A percentile compares a stretch with the other conserved stretches of the same genome.
These are phyloP conservation scores for Gremmenia infestans DNA, from an alignment of 2,329 filamentous ascomycete genomes.

Conservation along the genomic window DNA sequence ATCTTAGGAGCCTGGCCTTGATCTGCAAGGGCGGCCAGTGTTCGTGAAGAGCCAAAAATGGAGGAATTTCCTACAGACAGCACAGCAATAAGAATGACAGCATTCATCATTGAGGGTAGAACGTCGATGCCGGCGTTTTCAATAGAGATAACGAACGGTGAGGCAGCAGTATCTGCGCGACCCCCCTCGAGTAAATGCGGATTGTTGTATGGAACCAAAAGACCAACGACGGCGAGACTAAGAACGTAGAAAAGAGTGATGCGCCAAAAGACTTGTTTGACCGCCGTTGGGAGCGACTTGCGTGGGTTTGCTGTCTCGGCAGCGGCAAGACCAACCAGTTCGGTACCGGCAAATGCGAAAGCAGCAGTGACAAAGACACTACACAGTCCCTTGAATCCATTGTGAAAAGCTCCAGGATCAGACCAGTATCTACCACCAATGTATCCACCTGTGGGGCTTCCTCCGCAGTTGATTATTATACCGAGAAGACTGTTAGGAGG, in stretches of 20 bases:
- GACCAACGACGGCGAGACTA: constrained; percentile 72
- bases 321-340: constrained; percentile 70
- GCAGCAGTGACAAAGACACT: constrained; percentile 72
- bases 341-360: constrained; percentile 71
- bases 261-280: constrained; percentile 95
- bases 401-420: constrained; percentile 76
- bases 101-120: constrained; percentile 86
- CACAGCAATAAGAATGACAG: constrained; percentile 87
- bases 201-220: constrained; percentile 74
- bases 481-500: constrained; percentile 62
- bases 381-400: constrained; percentile 79
- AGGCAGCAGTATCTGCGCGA: constrained; percentile 66
- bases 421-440: constrained; percentile 77
- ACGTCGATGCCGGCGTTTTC: constrained; percentile 75
- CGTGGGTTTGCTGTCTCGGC: constrained; percentile 75
- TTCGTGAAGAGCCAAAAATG: constrained; percentile 86
- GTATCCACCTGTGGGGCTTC: constrained; percentile 67
- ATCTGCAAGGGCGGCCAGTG: constrained; percentile 82
- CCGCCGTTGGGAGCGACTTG: constrained; percentile 76
- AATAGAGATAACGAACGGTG: constrained; percentile 92
- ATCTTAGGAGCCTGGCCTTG: constrained; percentile 76
- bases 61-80: constrained; percentile 88
- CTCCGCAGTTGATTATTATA: constrained; percentile 79
- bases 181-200: constrained; percentile 53
- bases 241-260: constrained; percentile 88